A percentile compares a stretch with the other conserved stretches of the same genome.
These are phyloP conservation scores for Antrodiella citrinella DNA, from an alignment of 768 basidiomycete species.

Conservation along the genomic window DNA sequence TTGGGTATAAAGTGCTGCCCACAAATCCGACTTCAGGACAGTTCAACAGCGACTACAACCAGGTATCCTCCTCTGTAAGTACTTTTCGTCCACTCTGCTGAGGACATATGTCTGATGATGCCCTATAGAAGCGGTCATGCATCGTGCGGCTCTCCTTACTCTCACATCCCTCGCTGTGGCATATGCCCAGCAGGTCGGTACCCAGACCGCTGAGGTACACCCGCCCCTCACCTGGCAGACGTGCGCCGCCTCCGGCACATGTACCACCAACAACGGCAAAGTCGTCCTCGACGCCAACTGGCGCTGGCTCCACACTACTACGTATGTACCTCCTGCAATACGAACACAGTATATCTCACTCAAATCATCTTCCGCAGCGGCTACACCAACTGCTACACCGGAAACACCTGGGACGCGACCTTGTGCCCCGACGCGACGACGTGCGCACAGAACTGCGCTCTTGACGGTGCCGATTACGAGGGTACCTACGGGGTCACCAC, in stretches of 20 bases:
- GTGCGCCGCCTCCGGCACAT: constrained; percentile 37
- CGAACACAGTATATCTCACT: constrained; percentile 21
- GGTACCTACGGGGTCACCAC: constrained; percentile 27
- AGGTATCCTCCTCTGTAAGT: not conserved
- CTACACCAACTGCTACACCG: constrained; percentile 41
- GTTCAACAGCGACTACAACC: not conserved
- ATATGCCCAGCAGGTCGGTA: constrained; percentile 46
- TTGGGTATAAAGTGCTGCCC: not conserved
- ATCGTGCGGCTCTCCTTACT: constrained; percentile 15
- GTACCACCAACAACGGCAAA: constrained; percentile 24
- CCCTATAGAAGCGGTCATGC: not conserved
- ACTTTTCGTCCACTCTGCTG: not conserved
- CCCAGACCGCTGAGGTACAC: constrained; percentile 38
- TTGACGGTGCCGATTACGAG: constrained; percentile 28
- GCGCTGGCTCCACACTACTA: constrained; percentile 34
- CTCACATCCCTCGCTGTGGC: constrained; percentile 29
- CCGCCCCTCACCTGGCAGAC: constrained; percentile 38
- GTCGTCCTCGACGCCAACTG: constrained; percentile 49
- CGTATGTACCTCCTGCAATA: constrained; percentile 4
- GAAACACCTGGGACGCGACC: constrained; percentile 44
- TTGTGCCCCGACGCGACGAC: constrained; percentile 41
- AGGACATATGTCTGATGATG: not conserved
- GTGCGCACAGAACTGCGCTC: constrained; percentile 32
- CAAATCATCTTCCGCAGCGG: constrained; percentile 12
- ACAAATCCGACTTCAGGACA: not conserved